Evolutionary conservation across 2,329 filamentous ascomycete species (phyloP), one percentile per base, ranked within the genome.

Genomic region (Pseudocercospora musae): DNA sequence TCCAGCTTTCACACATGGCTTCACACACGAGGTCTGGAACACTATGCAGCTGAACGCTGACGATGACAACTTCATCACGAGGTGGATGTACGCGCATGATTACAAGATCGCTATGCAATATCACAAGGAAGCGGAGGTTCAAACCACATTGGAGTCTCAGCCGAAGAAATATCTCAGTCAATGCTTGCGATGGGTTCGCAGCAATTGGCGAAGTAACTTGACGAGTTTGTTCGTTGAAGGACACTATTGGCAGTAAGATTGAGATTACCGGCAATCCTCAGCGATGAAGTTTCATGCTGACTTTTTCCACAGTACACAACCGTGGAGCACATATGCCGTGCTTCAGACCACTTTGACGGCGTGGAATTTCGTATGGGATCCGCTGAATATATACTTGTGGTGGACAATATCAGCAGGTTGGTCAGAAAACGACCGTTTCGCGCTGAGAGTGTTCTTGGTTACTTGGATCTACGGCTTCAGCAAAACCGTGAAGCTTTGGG

Each of bases 81-180:
- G 94, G 62, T 98, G 94, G 94, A 85, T 98, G 72, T 93, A 97
- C 69, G 90, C 87, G 67, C 89, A 96, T 79, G 85, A 89, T 69
- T 96, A 92, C 91, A 92, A 96, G 79, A 97, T 93, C 21, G 94
- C 91, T 83, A 90, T 97, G 77, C 94, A 98, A 79, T 96, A 96
- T 79, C 89, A 96, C 76, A 86, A 85, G 53, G 91, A 96, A 74
- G 96, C 91, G 71, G 91, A 96, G 78, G 89, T 98, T 64, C 88
- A 95, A 80, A 98, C 94, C 25, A 97, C 93, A 2, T 83, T 98
- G 44, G 94, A 97, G 77, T 90, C 94, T 75, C 89, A 93, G 74
- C 81, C 84, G 60, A 54, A 54, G 52, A 96, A 93, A 73, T 98
- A 96, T 74, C 81, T 98, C 66, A 94, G 91, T 74, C 94, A 98